Percentiles rank a stretch among this genome's conserved stretches.
phyloP scores from a whole-genome alignment of 257 asterid genomes.

The Solanum ahanhuiri region DNA sequence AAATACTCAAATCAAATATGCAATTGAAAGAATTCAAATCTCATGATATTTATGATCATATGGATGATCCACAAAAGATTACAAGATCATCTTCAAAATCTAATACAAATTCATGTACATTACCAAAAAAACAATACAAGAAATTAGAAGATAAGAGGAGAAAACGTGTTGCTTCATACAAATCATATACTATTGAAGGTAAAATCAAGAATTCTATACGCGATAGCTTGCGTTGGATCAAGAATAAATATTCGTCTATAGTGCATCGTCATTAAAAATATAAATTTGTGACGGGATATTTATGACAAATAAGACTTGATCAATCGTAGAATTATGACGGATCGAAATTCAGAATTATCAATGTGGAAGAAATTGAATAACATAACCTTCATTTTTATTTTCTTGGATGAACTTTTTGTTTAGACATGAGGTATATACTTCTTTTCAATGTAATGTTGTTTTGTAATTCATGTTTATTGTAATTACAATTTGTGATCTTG shows the following conservation, averaged over 20 bases:
- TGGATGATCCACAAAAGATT: not conserved
- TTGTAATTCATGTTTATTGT: not conserved
- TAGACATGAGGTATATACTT: not conserved
- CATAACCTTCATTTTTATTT: not conserved
- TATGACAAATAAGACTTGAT: not conserved
- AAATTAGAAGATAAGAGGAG: not conserved
- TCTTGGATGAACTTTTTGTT: not conserved
- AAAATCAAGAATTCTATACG: slow-evolving; percentile 4
- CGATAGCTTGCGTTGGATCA: slow-evolving; percentile 8
- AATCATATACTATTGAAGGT: not conserved
- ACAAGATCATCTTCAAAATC: not conserved
- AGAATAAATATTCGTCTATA: slow-evolving; percentile 2
- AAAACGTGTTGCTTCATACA: slow-evolving; percentile 8
- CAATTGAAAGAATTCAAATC: not conserved
- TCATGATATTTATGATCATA: not conserved
- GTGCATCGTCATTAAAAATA: not conserved
- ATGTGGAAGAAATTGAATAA: not conserved
- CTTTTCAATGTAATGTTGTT: not conserved
- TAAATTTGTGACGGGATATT: not conserved
- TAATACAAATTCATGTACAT: not conserved
- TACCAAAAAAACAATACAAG: not conserved
- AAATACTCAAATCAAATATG: not conserved
- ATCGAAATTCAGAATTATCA: not conserved
- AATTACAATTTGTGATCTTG: not conserved
- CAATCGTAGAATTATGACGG: not conserved